A percentile compares a stretch with the other conserved stretches of the same genome.
These are phyloP conservation scores for Aureobasidium zeae DNA, from an alignment of 2,329 filamentous ascomycete species.

Conservation along the genomic window DNA sequence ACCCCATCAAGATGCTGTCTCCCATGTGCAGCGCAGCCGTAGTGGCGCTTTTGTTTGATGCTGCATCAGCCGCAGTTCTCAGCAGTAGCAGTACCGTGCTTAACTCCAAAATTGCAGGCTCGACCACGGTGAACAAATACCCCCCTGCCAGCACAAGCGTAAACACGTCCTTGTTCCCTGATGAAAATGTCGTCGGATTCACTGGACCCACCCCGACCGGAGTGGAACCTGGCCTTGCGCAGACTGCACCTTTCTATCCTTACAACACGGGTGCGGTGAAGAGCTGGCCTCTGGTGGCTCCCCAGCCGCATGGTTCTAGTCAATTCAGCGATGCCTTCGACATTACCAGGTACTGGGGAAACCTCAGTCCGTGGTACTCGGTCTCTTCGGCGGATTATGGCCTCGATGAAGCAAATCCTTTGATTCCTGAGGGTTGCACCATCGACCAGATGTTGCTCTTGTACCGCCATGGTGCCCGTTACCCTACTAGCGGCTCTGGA, in stretches of 20 bases:
- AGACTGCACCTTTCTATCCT: constrained; percentile 12
- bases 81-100: not conserved
- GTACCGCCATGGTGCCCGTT: constrained; percentile 16
- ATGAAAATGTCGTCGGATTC: constrained; percentile 7
- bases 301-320: constrained; percentile 7
- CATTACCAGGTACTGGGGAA: constrained; percentile 13
- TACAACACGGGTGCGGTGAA: constrained; percentile 6
- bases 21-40: constrained; percentile 1
- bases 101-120: constrained; percentile 5
- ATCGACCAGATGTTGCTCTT: constrained; percentile 10
- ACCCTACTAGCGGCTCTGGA: constrained; percentile 13
- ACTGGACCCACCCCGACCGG: constrained; percentile 11
- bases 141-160: constrained; percentile 7
- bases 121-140: not conserved
- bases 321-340: constrained; percentile 4
- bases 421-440: constrained; percentile 9
- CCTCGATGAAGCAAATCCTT: not conserved
- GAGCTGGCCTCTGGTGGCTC: not conserved
- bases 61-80: constrained; percentile 1
- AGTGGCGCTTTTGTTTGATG: constrained; percentile 5
- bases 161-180: constrained; percentile 4
- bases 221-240: not conserved
- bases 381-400: constrained; percentile 11
- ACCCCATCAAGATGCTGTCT: constrained; percentile 21
- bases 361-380: constrained; percentile 13